A percentile compares a stretch with the other conserved stretches of the same genome.
phyloP scores from a whole-genome alignment of 2,329 filamentous ascomycete species.

The Leptographium flavum region DNA sequence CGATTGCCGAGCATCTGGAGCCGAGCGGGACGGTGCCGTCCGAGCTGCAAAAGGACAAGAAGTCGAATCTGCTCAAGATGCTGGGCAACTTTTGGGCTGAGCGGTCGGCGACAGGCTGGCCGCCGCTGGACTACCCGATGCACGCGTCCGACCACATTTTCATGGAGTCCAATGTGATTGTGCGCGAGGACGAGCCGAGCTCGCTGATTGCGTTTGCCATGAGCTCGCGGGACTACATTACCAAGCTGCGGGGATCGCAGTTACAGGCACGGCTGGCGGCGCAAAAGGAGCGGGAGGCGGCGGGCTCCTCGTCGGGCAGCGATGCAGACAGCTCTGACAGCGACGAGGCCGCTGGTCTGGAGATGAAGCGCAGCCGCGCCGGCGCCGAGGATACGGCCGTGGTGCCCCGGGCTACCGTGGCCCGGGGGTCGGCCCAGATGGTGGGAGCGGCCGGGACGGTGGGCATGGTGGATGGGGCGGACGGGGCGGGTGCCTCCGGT shows the following conservation, averaged over 20 bases:
- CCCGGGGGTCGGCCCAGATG: no score
- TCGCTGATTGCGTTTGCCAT: constrained; percentile 90
- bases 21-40: constrained; percentile 45
- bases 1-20: constrained; percentile 48
- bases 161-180: constrained; percentile 90
- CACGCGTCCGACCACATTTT: constrained; percentile 86
- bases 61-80: constrained; percentile 86
- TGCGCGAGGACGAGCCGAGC: constrained; percentile 92
- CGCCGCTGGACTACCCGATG: constrained; percentile 81
- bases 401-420: no score
- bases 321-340: constrained; percentile 14
- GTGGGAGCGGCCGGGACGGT: constrained; percentile 4
- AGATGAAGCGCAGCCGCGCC: not conserved
- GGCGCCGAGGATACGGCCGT: not conserved
- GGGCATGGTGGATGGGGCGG: not conserved
- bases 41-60: constrained; percentile 83
- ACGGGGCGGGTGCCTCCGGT: no score
- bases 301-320: constrained; percentile 14
- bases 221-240: constrained; percentile 73
- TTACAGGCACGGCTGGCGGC: constrained; percentile 21
- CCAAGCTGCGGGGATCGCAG: constrained; percentile 59
- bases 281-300: constrained; percentile 17
- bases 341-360: not conserved
- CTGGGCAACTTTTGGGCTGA: constrained; percentile 98
- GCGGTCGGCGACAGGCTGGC: constrained; percentile 89